A percentile compares a stretch with the other conserved stretches of the same genome.
phyloP scores from a whole-genome alignment of 495 filamentous ascomycete species.

The Hypomontagnella submonticulosa region DNA sequence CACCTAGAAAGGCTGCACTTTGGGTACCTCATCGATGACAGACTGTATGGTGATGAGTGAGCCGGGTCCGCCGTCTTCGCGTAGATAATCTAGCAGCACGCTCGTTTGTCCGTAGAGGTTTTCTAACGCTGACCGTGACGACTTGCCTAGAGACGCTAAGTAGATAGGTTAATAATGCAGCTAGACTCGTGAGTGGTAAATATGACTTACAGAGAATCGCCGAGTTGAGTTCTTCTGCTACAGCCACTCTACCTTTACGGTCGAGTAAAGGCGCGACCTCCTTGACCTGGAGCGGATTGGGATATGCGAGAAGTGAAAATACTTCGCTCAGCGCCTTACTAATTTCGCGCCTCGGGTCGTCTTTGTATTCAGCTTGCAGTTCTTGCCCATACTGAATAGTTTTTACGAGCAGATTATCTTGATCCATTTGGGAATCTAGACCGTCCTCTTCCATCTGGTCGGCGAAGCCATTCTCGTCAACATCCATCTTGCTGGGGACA shows the following conservation, averaged over 20 bases:
- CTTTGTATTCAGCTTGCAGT: conserved; percentile 77
- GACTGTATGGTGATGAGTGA: conserved; percentile 88
- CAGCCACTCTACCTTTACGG: conserved; percentile 74
- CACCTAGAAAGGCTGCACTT: conserved; percentile 41
- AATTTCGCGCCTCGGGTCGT: conserved; percentile 74
- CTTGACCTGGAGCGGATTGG: conserved; percentile 78
- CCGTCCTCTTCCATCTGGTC: conserved; percentile 65
- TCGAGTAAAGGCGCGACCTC: conserved; percentile 85
- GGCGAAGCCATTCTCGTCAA: conserved; percentile 57
- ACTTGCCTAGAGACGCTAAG: conserved; percentile 88
- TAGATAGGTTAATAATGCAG: conserved; percentile 41
- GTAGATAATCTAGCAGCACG: conserved; percentile 83
- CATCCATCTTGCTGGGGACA: conserved; percentile 81
- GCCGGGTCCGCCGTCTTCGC: conserved; percentile 83
- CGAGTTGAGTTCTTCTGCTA: conserved; percentile 94
- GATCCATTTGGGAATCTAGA: conserved; percentile 52
- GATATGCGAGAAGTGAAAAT: conserved; percentile 88
- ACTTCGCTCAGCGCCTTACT: conserved; percentile 82
- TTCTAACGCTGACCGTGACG: conserved; percentile 86
- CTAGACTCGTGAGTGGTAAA: conserved; percentile 12
- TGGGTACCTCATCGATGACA: conserved; percentile 61
- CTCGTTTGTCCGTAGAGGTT: conserved; percentile 87
- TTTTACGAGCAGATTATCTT: conserved; percentile 59
- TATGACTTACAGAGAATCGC: conserved; percentile 83
- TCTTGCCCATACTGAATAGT: conserved; percentile 84